Evolutionary conservation across 345 rosid genomes (phyloP), one percentile per base, ranked within the genome.

Genomic region (Rhizophora mangle): DNA sequence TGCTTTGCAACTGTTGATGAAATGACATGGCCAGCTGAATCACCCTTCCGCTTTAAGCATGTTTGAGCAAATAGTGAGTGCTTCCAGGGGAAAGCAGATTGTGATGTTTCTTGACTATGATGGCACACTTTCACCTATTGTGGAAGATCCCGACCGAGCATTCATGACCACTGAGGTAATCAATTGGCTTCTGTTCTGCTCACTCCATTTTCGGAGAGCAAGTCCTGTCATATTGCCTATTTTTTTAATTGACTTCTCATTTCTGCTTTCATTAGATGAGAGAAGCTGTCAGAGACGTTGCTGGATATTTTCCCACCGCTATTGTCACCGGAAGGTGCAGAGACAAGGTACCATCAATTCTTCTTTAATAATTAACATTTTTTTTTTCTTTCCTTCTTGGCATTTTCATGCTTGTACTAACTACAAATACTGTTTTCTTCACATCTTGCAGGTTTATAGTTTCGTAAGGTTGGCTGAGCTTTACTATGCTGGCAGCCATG

Each of bases 401-500:
- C 22, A 1, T 20, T 46, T 63, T 46, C 3, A 4, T 18, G 49
- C 20, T 18, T 16, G 7, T 11, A 47, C 29, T 39, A 13, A 43
- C 43, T 2, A 68, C 30, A 55, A 36, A 54, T 26, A 21, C 8
- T 47, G 62, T 59, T 62, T 13, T 46, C 5, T 49, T 31, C 22
- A 31, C 37, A 49, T 60, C 6, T 55, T 62, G 53, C 67, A 93
- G 98, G 96, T 95, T 20, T 90, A 87, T 72, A 85, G 85, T 16
- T 92, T 95, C 77, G 99, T 95, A 60, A 85, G 82, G 69, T 34
- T 95, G 72, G 85, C 90, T 16, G 99, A 85, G 79, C 82, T 92
- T 68, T 95, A 95, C 82, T 95, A 95, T 62, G 98, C 99, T 4
- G 99, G 99, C n/a, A 95, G 99, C 80, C 99, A 95, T 78, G 99